Percentiles rank a stretch among this genome's conserved stretches.
These are phyloP conservation scores for Euphorbia lathyris DNA, from an alignment of 345 rosid species.

Conservation along the genomic window DNA sequence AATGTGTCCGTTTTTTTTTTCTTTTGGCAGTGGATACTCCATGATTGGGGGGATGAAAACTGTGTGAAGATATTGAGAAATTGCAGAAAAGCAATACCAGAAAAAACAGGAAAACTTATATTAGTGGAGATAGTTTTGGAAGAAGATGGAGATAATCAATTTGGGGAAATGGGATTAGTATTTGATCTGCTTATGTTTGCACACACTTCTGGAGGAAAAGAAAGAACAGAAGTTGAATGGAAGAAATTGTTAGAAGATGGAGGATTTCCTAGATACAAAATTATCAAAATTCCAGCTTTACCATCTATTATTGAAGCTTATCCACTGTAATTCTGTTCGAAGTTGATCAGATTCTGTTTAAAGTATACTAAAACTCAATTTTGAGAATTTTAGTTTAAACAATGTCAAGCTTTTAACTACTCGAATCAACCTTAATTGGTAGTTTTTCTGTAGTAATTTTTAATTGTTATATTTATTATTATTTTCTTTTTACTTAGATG, in stretches of 20 bases:
- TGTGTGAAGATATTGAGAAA: slow-evolving; percentile 30
- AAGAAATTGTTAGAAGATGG: slow-evolving; percentile 25
- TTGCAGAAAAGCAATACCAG: slow-evolving; percentile 26
- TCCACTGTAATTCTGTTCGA: slow-evolving; percentile 10
- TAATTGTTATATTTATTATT: too few species aligned
- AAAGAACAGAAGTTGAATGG: slow-evolving; percentile 40
- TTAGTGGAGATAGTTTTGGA: slow-evolving; percentile 26
- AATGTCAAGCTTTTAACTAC: too few species aligned
- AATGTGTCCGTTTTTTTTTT: too few species aligned
- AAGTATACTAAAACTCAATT: too few species aligned
- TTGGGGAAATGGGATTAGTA: slow-evolving; percentile 17
- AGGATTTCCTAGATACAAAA: slow-evolving; percentile 37
- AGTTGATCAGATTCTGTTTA: too few species aligned
- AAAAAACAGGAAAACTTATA: slow-evolving; percentile 26
- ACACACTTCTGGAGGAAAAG: slow-evolving; percentile 25
- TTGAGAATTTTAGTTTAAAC: too few species aligned
- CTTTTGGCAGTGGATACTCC: slow-evolving; percentile 25
- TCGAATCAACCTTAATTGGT: too few species aligned
- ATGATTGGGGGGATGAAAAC: slow-evolving; percentile 30
- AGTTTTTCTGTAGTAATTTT: too few species aligned
- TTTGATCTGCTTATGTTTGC: slow-evolving; percentile 36
- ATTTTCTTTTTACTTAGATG: too few species aligned
- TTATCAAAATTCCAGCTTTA: slow-evolving; percentile 33
- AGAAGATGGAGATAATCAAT: slow-evolving; percentile 2
- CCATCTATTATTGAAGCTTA: slow-evolving; percentile 39